phyloP scores from a whole-genome alignment of 164 flowering plant species.

The Protea cynaroides region DNA sequence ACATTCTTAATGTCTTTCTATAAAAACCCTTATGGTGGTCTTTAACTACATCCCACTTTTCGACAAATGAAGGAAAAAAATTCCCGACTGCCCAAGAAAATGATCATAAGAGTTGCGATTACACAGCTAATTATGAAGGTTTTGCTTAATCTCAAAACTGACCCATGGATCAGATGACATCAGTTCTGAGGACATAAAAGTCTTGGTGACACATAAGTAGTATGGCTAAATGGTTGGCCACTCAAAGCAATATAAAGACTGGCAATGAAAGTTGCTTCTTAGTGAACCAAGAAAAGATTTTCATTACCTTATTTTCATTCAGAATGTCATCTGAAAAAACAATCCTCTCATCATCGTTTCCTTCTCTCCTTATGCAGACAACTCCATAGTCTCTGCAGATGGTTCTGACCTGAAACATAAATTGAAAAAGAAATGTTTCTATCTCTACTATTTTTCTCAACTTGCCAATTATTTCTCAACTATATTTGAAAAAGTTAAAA shows the following conservation, averaged over 20 bases:
- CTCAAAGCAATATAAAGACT: neutral
- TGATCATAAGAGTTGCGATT: no score
- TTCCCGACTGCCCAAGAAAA: no score
- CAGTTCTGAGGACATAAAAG: neutral
- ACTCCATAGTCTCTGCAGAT: conserved; percentile 80
- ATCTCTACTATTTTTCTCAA: neutral
- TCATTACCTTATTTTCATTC: conserved; percentile 52
- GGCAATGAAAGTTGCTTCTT: neutral
- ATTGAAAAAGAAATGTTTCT: neutral
- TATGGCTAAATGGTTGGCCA: neutral
- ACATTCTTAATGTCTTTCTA: no score
- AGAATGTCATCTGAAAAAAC: conserved; percentile 50
- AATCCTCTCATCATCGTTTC: conserved; percentile 65
- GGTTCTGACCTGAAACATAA: conserved; percentile 44
- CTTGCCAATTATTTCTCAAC: no score
- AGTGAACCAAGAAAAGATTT: neutral
- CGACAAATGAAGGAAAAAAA: neutral
- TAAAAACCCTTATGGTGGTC: neutral
- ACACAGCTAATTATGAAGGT: no score
- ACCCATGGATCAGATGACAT: no score
- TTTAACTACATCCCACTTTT: neutral
- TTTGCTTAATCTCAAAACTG: neutral
- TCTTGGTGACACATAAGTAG: neutral
- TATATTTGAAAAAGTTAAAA: no score
- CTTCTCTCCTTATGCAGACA: conserved; percentile 83